Conservation (phyloP, 495 filamentous ascomycete genomes). For the Penicillium cinerascens region DNA sequence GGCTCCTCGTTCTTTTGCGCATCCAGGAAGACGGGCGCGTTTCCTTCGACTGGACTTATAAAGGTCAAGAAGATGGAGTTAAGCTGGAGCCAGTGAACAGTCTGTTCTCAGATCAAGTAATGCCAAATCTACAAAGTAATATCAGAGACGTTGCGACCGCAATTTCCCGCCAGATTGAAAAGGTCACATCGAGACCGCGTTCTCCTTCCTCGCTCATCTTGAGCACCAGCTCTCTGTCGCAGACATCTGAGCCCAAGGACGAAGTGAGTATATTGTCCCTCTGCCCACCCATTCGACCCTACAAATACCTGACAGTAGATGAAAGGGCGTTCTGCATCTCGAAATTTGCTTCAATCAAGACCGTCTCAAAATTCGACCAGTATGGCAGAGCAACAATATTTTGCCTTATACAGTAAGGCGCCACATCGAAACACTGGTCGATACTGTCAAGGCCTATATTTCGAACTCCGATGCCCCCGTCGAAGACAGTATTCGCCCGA, state of each 20-base stretch:
- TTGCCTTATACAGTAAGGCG: slow-evolving; percentile 32
- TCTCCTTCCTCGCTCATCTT: slow-evolving; percentile 18
- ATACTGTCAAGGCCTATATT: slow-evolving; percentile 30
- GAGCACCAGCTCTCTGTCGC: slow-evolving; percentile 27
- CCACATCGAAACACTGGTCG: slow-evolving; percentile 27
- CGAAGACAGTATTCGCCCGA: slow-evolving; percentile 24
- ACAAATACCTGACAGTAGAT: not conserved
- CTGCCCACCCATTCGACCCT: not conserved
- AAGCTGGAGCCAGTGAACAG: slow-evolving; percentile 1
- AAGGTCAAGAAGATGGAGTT: not conserved
- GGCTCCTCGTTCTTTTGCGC: slow-evolving; percentile 40
- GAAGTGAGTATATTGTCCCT: slow-evolving; percentile 21
- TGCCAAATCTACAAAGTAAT: slow-evolving; percentile 23
- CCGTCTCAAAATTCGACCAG: slow-evolving; percentile 24
- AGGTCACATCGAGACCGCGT: not conserved
- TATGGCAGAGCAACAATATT: slow-evolving; percentile 28
- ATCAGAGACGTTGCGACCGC: slow-evolving; percentile 16
- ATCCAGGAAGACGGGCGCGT: slow-evolving; percentile 37
- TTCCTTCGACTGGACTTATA: slow-evolving; percentile 38
- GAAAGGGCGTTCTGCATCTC: slow-evolving; percentile 24
- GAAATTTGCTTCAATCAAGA: slow-evolving; percentile 22
- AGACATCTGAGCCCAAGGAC: slow-evolving; percentile 17
- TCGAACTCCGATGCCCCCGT: slow-evolving; percentile 18
- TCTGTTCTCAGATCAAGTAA: slow-evolving; percentile 22
- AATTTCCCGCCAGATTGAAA: slow-evolving; percentile 21